These are phyloP conservation scores for Cladorrhinum sp. DNA, from an alignment of 2,329 filamentous ascomycete species.

Conservation along the genomic window DNA sequence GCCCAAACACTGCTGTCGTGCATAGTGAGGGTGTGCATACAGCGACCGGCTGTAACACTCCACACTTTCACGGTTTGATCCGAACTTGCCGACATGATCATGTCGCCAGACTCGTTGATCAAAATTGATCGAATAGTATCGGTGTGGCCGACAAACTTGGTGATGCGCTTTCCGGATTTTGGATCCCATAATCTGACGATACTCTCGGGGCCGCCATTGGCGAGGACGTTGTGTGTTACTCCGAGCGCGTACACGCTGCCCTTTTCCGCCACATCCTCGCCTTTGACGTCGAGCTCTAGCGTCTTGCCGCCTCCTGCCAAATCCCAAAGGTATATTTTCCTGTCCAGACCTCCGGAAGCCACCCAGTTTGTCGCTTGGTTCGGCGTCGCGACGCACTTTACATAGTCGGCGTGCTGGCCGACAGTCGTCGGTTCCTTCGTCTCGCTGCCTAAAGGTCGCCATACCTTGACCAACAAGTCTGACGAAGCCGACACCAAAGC, in stretches of 20 bases:
- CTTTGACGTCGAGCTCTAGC: conserved; percentile 78
- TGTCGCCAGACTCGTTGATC: conserved; percentile 83
- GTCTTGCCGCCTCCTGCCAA: conserved; percentile 81
- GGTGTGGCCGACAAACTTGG: conserved; percentile 94
- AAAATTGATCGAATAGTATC: conserved; percentile 91
- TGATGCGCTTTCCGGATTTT: conserved; percentile 81
- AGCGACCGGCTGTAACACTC: conserved; percentile 91
- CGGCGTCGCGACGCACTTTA: conserved; percentile 87
- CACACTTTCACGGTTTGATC: conserved; percentile 98
- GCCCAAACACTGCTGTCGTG: conserved; percentile 99
- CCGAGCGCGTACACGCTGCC: conserved; percentile 92
- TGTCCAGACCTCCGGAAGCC: conserved; percentile 87
- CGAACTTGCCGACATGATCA: conserved; percentile 88
- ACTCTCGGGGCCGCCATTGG: conserved; percentile 90
- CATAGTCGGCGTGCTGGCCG: conserved; percentile 91
- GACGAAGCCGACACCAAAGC: conserved; percentile 87
- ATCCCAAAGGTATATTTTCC: conserved; percentile 92
- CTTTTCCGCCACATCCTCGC: conserved; percentile 82
- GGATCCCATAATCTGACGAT: conserved; percentile 91
- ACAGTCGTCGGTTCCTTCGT: conserved; percentile 73
- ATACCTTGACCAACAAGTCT: conserved; percentile 90
- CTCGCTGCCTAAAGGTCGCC: conserved; percentile 70
- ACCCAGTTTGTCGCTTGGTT: conserved; percentile 68
- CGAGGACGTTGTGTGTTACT: conserved; percentile 75
- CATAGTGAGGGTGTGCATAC: conserved; percentile 98